Evolutionary conservation across 1,284 basidiomycete genomes (phyloP), one percentile per base, ranked within the genome.

Genomic region (Malassezia yamatoensis): DNA sequence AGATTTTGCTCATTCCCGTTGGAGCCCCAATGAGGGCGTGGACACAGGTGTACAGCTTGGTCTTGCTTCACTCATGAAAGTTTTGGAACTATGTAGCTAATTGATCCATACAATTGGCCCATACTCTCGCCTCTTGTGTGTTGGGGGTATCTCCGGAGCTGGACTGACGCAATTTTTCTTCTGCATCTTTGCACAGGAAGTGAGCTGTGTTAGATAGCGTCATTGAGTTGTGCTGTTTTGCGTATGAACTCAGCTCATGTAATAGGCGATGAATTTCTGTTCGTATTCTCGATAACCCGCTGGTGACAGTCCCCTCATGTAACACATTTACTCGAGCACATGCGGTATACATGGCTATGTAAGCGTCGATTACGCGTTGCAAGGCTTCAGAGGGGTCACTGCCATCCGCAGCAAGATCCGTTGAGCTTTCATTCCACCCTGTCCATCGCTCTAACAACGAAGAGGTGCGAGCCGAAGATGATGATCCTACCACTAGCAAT

Each of bases 1-100:
- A 24, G 55, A 58, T 38, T 53, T 49, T 44, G 50, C 55, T 11
- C 55, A 58, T 24, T 48, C 55, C 29, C 51, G 51, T 41, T 58
- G 50, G 50, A 24, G 33, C 18, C 34, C 15, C 10, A 42, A 21
- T 21, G 35, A 49, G 9, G 40, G 16, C 18, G 37, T 43, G 5
- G 55, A 58, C 20, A 2, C 12, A 0, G 55, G 55, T 20, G 34
- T 48, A 2, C 24, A 36, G 12, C 45, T 8, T 4, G 55, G 54
- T 5, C 54, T 57, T 18, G 16, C 45, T 6, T 36, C 35, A 11
- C 45, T 58, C n/a, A 32, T 32, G 2, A 15, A 16, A 11, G n/a
- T 38, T n/a, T 18, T 29, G 13, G 16, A 49, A 40, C 18, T 51
- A 51, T 41, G 49, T 11, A 20, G 15, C 45, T 34, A 45, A 38